Evolutionary conservation across 2,329 filamentous ascomycete genomes (phyloP).

Genomic region (Fusarium sarcochroum): DNA sequence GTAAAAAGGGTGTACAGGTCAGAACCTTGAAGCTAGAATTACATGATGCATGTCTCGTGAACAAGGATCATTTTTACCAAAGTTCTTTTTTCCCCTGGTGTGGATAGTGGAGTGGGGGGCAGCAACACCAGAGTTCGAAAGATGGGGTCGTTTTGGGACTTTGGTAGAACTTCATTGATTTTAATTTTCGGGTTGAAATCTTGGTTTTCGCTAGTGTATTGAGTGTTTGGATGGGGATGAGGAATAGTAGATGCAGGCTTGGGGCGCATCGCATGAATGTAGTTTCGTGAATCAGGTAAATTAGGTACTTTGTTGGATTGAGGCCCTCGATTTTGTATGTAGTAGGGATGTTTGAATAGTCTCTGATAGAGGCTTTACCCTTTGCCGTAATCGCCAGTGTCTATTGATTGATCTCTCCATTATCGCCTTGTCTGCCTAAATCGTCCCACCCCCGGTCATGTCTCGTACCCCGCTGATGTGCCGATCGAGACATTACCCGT

Average conservation of each 20-base stretch:
- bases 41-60: slow-evolving; percentile 18
- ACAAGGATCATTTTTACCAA: slow-evolving; percentile 24
- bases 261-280: neutral
- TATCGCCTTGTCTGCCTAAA: slow-evolving; percentile 28
- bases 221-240: neutral
- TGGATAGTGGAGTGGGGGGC: slow-evolving; percentile 9
- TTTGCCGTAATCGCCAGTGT: slow-evolving; percentile 3
- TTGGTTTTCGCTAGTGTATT: neutral
- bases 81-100: slow-evolving; percentile 21
- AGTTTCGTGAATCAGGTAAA: too few relatives aligned
- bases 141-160: slow-evolving; percentile 35
- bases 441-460: neutral
- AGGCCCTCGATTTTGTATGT: too few relatives aligned
- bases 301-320: too few relatives aligned
- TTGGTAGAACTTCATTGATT: slow-evolving; percentile 35
- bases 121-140: slow-evolving; percentile 34
- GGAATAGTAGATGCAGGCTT: neutral
- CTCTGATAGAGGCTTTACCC: neutral
- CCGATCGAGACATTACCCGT: slow-evolving; percentile 19
- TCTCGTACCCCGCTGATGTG: slow-evolving; percentile 16
- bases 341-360: neutral
- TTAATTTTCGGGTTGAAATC: too few relatives aligned
- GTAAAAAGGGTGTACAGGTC: slow-evolving; percentile 32
- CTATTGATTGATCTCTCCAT: neutral
- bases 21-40: neutral